phyloP scores from a whole-genome alignment of 495 filamentous ascomycete genomes.

The Penicillium chermesinum region DNA sequence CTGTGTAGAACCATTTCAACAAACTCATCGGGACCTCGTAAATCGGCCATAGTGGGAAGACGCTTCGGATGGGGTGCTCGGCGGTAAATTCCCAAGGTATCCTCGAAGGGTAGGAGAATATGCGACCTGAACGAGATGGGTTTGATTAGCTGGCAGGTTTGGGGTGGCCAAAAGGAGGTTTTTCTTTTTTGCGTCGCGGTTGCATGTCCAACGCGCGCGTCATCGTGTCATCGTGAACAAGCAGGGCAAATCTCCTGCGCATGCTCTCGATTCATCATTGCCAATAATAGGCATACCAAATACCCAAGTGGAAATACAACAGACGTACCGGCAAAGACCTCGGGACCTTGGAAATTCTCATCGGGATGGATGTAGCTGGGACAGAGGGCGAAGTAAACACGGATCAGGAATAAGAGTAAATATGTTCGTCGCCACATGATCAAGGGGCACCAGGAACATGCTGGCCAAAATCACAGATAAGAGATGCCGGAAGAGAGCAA shows the following conservation, averaged over 20 bases:
- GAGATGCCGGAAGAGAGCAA: conserved; percentile 4
- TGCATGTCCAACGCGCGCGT: background rate
- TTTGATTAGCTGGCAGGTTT: background rate
- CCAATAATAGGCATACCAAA: no score
- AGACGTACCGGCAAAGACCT: conserved; percentile 90
- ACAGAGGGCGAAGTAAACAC: conserved; percentile 88
- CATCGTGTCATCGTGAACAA: background rate
- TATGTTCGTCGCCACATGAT: conserved; percentile 90
- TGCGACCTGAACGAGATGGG: conserved; percentile 58
- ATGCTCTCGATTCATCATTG: no score
- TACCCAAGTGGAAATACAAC: no score
- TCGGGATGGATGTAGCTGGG: conserved; percentile 97
- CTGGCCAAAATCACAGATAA: conserved; percentile 3
- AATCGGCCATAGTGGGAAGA: conserved; percentile 91
- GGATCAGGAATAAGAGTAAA: conserved; percentile 74
- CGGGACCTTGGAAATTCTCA: conserved; percentile 97
- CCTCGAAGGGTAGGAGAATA: conserved; percentile 81
- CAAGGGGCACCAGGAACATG: conserved; percentile 19
- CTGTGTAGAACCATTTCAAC: conserved; percentile 78
- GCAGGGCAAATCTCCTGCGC: no score
- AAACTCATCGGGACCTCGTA: conserved; percentile 92
- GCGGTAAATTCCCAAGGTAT: conserved; percentile 94
- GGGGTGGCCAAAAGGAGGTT: conserved; percentile 2
- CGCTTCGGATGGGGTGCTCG: conserved; percentile 78
- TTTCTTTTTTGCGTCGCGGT: background rate